A percentile compares a stretch with the other conserved stretches of the same genome.
Evolutionary conservation across 2,329 filamentous ascomycete species (phyloP).

Genomic region (Alternaria metachromatica): DNA sequence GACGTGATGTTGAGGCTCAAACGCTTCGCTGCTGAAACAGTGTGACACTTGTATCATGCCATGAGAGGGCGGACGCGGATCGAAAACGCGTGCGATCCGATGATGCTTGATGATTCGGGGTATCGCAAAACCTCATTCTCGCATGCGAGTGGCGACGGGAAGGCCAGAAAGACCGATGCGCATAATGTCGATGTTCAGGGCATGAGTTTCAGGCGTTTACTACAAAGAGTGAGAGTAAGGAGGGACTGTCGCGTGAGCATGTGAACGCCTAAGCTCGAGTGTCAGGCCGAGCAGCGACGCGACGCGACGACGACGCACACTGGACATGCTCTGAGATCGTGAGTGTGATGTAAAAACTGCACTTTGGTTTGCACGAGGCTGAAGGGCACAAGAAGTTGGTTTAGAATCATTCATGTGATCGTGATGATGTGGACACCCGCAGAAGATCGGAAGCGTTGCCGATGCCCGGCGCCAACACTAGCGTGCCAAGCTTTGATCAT

Average conservation of each 20-base stretch:
- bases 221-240: neutral
- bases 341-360: neutral
- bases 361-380: neutral
- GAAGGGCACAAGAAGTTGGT: neutral
- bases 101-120: neutral
- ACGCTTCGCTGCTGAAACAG: no score
- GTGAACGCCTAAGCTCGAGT: neutral
- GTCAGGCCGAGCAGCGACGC: neutral
- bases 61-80: no score
- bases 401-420: neutral
- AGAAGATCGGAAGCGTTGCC: neutral
- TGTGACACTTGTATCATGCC: no score
- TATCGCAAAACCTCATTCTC: neutral
- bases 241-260: neutral
- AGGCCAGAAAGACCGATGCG: neutral
- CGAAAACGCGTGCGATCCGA: neutral
- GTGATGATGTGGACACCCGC: neutral
- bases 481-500: neutral
- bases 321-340: neutral
- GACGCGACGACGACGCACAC: neutral
- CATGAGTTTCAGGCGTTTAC: rapidly evolving
- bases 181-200: neutral
- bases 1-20: neutral
- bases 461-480: neutral
- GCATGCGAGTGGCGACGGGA: neutral